A percentile compares a stretch with the other conserved stretches of the same genome.
Evolutionary conservation across 352 stramenopile species (phyloP).

Genomic region (Phytophthora chlamydospora): DNA sequence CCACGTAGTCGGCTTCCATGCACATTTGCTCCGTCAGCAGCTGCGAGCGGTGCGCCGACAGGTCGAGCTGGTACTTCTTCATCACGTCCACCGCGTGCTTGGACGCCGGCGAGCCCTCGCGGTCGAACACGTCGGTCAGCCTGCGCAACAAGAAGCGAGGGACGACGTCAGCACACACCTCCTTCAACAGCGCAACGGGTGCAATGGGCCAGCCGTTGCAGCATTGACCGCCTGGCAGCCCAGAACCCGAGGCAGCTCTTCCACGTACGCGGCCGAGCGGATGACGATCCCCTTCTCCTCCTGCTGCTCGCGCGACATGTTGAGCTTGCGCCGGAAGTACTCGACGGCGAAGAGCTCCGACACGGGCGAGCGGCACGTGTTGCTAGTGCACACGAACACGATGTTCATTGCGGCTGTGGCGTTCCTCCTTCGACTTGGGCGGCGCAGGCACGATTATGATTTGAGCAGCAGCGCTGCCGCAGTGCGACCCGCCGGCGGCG

Average conservation of each 20-base stretch:
- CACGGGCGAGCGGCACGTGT: conserved; percentile 83
- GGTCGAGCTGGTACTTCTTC: conserved; percentile 77
- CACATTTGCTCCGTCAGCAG: conserved; percentile 74
- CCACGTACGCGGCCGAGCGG: conserved; percentile 71
- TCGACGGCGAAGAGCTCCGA: conserved; percentile 80
- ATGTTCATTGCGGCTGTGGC: conserved; percentile 59
- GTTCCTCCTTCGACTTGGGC: conserved; percentile 8
- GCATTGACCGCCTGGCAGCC: too few species aligned
- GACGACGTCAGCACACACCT: conserved; percentile 8
- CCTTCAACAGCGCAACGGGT: neutral
- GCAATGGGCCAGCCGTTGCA: too few species aligned
- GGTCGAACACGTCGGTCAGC: conserved; percentile 77
- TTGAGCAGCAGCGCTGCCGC: conserved; percentile 20
- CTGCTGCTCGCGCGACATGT: conserved; percentile 72
- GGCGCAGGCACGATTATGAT: conserved; percentile 17
- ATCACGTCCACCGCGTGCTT: conserved; percentile 68
- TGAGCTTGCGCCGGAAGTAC: conserved; percentile 73
- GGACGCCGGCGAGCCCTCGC: conserved; percentile 65
- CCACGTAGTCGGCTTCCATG: conserved; percentile 69
- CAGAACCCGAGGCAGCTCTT: neutral
- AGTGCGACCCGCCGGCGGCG: conserved; percentile 12
- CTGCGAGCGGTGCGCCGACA: conserved; percentile 69
- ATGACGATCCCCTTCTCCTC: conserved; percentile 73
- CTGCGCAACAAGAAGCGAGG: conserved; percentile 27
- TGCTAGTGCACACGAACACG: conserved; percentile 88